phyloP scores from a whole-genome alignment of 768 basidiomycete genomes.

The Boletus vermiculosoides region DNA sequence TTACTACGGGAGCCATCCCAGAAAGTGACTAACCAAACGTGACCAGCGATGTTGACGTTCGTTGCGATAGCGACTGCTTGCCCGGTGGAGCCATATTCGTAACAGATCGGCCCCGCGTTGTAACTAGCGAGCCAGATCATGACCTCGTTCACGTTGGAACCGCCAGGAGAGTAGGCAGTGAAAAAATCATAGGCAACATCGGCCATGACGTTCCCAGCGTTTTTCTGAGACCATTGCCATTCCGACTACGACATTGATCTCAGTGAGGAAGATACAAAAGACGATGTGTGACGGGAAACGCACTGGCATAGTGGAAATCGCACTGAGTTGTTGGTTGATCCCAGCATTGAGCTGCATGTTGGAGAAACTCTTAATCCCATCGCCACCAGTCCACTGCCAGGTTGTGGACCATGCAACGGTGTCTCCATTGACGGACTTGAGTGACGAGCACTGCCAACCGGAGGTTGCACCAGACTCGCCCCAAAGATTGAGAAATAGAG shows the following conservation, averaged over 20 bases:
- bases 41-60: constrained; percentile 45
- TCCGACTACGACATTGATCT: constrained; percentile 35
- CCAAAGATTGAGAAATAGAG: constrained; percentile 51
- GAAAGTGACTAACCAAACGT: constrained; percentile 42
- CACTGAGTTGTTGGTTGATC: constrained; percentile 52
- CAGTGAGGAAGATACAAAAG: background rate
- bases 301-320: constrained; percentile 57
- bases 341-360: constrained; percentile 52
- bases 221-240: constrained; percentile 57
- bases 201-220: constrained; percentile 43
- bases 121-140: constrained; percentile 68
- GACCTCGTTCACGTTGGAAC: constrained; percentile 45
- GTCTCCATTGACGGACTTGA: constrained; percentile 42
- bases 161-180: constrained; percentile 51
- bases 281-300: constrained; percentile 11
- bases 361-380: constrained; percentile 59
- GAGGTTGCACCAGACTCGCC: constrained; percentile 38
- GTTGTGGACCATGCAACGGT: constrained; percentile 50
- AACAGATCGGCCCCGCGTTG: constrained; percentile 59
- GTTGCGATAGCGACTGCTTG: constrained; percentile 43
- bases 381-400: constrained; percentile 55
- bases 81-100: constrained; percentile 44
- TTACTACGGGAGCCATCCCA: background rate
- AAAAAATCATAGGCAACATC: constrained; percentile 66
- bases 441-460: constrained; percentile 51